Base-by-base conservation (phyloP, 176 grass and related monocot genomes). In the Olyra latifolia region DNA sequence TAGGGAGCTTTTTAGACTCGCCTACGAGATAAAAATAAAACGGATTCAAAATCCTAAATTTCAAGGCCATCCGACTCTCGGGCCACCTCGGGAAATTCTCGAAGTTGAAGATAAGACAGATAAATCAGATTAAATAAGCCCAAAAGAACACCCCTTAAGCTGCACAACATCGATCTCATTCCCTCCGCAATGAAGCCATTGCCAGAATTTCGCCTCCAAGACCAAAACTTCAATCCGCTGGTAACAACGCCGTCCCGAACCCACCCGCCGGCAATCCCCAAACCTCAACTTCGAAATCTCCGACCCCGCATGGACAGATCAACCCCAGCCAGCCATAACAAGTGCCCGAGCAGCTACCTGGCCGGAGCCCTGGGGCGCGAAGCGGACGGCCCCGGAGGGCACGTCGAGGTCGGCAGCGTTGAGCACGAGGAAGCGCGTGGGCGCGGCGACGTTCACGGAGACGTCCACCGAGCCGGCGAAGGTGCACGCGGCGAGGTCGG, bases 381-480 rank as follows among this genome's bases (percentile, higher is more conserved):
- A 98, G 63, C 75, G 50, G 29, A 93, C 83, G 11, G 67, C 87
- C 4, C 53, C 88, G 30, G 76, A 24, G 14, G 70, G 10, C 13
- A 98, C 81, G 39, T 67, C 63, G 35, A 98, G 84, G 29, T 98
- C 95, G 4, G 92, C 90, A 4, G 95, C 92, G 70, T 98, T 95
- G 80, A 98, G 90, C 65, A 95, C 92, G 50, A 98, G 84, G 85
- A 95, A 89, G 6, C 77, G 80, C 25, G 92, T 98, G 27, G 81
- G 61, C 40, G 69, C 77, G 39, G 78, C 6, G 38, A 98, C 88
- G 64, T 52, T 85, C 47, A 98, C 46, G 25, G 35, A 8, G 75
- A 95, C 79, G 45, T 35, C 81, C 16, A 90, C 90, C 9, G 74
- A 41, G 49, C 95, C 95, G 14, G 86, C 13, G 81, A 98, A 98